Conservation (phyloP, 2,329 filamentous ascomycete species). For the Tetracladium maxilliforme region DNA sequence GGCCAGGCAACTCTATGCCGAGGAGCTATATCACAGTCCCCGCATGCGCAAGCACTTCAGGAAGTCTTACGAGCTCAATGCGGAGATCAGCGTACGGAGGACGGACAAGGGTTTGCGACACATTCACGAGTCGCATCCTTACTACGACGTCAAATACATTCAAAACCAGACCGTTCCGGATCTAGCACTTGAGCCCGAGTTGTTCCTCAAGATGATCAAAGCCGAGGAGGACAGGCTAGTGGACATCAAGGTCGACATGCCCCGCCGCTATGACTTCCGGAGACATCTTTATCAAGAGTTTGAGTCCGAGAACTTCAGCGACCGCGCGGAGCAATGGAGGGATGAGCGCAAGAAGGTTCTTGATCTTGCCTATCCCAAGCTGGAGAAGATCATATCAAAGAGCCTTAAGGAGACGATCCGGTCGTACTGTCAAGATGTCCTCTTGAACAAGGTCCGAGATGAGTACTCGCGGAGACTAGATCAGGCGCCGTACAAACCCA, state of each 20-base stretch:
- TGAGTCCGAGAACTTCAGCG: slow-evolving; percentile 88
- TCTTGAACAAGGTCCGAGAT: slow-evolving; percentile 77
- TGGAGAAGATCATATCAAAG: slow-evolving; percentile 74
- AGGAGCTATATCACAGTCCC: slow-evolving; percentile 79
- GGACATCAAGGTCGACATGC: slow-evolving; percentile 67
- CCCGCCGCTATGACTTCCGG: slow-evolving; percentile 62
- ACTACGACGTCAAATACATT: slow-evolving; percentile 96
- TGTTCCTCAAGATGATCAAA: slow-evolving; percentile 94
- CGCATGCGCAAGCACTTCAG: slow-evolving; percentile 81
- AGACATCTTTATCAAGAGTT: slow-evolving; percentile 70
- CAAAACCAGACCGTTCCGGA: slow-evolving; percentile 75
- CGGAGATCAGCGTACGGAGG: slow-evolving; percentile 72
- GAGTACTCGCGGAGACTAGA: slow-evolving; percentile 83
- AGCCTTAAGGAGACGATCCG: slow-evolving; percentile 90
- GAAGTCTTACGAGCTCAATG: slow-evolving; percentile 67
- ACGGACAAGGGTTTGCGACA: slow-evolving; percentile 89
- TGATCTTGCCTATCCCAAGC: slow-evolving; percentile 64
- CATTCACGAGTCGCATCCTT: slow-evolving; percentile 90
- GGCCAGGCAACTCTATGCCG: slow-evolving; percentile 76
- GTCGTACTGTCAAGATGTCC: slow-evolving; percentile 84
- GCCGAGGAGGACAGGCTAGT: slow-evolving; percentile 89
- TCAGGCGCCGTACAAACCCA: slow-evolving; percentile 90
- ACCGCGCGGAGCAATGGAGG: slow-evolving; percentile 92
- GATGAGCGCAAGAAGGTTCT: slow-evolving; percentile 73
- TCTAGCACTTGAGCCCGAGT: slow-evolving; percentile 68